Conservation (phyloP, 2,329 filamentous ascomycete genomes). For the Fusarium subglutinans region DNA sequence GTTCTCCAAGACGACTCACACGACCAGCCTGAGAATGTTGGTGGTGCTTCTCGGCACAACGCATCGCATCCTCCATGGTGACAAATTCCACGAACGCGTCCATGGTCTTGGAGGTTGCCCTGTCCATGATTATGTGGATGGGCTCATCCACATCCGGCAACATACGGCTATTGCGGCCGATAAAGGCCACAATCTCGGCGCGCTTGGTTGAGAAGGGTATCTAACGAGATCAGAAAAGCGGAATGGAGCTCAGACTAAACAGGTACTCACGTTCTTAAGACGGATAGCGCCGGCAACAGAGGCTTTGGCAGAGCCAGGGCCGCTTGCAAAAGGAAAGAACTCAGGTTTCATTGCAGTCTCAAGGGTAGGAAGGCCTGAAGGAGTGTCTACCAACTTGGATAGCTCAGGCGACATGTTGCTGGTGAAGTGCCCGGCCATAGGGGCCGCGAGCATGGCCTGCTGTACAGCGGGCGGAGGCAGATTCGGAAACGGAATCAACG, state of each 20-base stretch:
- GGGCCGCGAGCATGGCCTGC: slow-evolving; percentile 19
- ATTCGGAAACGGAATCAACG: slow-evolving; percentile 9
- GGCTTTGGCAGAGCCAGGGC: slow-evolving; percentile 44
- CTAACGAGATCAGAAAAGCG: slow-evolving; percentile 48
- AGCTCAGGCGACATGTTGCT: slow-evolving; percentile 51
- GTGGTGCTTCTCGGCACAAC: slow-evolving; percentile 60
- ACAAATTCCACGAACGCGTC: slow-evolving; percentile 69
- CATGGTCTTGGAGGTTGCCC: slow-evolving; percentile 69
- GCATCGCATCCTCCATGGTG: slow-evolving; percentile 61
- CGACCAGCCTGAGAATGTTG: slow-evolving; percentile 52
- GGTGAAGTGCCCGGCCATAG: slow-evolving; percentile 20
- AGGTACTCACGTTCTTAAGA: slow-evolving; percentile 59
- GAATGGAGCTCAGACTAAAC: not conserved
- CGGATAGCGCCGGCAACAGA: slow-evolving; percentile 57
- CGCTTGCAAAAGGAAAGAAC: slow-evolving; percentile 60
- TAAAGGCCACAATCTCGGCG: slow-evolving; percentile 65
- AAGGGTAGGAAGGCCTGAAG: slow-evolving; percentile 47
- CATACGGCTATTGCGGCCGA: slow-evolving; percentile 66
- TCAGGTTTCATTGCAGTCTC: slow-evolving; percentile 48
- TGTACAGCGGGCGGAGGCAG: slow-evolving; percentile 18
- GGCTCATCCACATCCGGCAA: slow-evolving; percentile 64
- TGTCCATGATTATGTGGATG: slow-evolving; percentile 72
- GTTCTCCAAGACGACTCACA: slow-evolving; percentile 62
- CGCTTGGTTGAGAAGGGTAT: slow-evolving; percentile 65
- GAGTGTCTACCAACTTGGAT: slow-evolving; percentile 48